Base-by-base conservation (phyloP, 1,284 basidiomycete genomes). In the Melampsora larici-populina region DNA sequence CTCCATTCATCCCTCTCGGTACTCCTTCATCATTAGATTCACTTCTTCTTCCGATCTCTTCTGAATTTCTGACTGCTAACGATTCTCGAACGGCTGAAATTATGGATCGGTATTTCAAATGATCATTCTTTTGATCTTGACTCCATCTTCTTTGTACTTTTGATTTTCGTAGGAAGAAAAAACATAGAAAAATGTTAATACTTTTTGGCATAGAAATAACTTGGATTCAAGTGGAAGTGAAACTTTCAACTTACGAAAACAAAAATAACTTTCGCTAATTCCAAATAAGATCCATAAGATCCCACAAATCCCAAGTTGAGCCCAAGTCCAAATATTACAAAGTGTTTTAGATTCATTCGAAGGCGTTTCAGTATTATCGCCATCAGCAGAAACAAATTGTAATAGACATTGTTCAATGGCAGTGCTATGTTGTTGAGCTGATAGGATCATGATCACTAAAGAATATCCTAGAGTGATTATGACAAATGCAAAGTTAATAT, bases 31-130 rank as follows among this genome's bases (percentile, higher is more conserved):
- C 63, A 31, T 48, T 67, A 21, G 72, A 66, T 18, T 62, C 46
- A 17, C 64, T 67, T 65, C 49, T 48, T 58, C 40, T 51, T n/a
- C 8, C 21, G 11, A 31, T 9, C 7, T 75, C 40, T 24, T 55
- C 29, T 15, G 48, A 67, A 36, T 29, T 46, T 9, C 49, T 36
- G 11, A 60, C 43, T 15, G 66, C 66, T 18, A 60, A 2, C 1
- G 74, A 77, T 70, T 77, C 64, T 31, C 74, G 49, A 3, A 58
- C 74, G 9, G 74, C 74, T 26, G 66, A 77, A 18, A 77, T 63
- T 6, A 77, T 63, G 9, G 74, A 77, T 63, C 62, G 65, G 58
- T 77, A 77, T 48, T 68, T 58, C 8, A 77, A 48, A 36, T 77
- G 74, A 21, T 77, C 74, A 17, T 31, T 60, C 13, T 70, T 69